Evolutionary conservation across 176 grass and related monocot genomes (phyloP).

Genomic region (Triticum dicoccoides): DNA sequence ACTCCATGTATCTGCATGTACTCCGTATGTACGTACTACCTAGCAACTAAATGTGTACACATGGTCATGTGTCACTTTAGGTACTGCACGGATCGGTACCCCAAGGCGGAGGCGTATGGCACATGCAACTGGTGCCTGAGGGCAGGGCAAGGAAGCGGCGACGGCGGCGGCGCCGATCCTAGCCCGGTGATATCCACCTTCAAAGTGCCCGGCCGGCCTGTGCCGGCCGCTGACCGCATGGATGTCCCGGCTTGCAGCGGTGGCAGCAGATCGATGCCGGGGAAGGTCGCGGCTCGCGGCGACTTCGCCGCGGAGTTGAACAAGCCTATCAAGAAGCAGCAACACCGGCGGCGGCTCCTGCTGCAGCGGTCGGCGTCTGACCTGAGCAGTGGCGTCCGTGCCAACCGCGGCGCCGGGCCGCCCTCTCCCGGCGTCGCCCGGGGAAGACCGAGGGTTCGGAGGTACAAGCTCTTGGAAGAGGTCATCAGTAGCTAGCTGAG

Average conservation of each 20-base stretch:
- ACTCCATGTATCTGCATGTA: not conserved
- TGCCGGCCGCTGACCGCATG: not conserved
- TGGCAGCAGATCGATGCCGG: slow-evolving; percentile 8
- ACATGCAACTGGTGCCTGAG: slow-evolving; percentile 93
- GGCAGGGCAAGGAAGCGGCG: slow-evolving; percentile 28
- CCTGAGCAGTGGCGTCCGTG: slow-evolving; percentile 42
- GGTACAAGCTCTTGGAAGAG: slow-evolving; percentile 97
- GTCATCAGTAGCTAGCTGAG: slow-evolving; percentile 38
- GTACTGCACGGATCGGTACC: slow-evolving; percentile 88
- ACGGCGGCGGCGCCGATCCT: slow-evolving; percentile 3
- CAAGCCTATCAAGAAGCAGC: slow-evolving; percentile 89
- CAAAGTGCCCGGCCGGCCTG: slow-evolving; percentile 10
- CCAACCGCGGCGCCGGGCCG: slow-evolving; percentile 33
- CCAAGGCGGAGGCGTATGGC: slow-evolving; percentile 69
- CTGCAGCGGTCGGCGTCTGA: slow-evolving; percentile 72
- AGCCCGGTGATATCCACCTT: slow-evolving; percentile 25
- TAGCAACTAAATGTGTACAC: not conserved
- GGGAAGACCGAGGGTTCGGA: slow-evolving; percentile 65
- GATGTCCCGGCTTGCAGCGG: not conserved
- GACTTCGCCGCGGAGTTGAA: slow-evolving; percentile 51
- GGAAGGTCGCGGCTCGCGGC: slow-evolving; percentile 50
- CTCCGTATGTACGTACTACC: not conserved
- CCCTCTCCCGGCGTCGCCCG: slow-evolving; percentile 36
- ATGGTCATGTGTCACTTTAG: slow-evolving; percentile 30
- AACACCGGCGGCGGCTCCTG: slow-evolving; percentile 34